Evolutionary conservation across 306 rosid species (phyloP).

Genomic region (Citrullus colocynthis): DNA sequence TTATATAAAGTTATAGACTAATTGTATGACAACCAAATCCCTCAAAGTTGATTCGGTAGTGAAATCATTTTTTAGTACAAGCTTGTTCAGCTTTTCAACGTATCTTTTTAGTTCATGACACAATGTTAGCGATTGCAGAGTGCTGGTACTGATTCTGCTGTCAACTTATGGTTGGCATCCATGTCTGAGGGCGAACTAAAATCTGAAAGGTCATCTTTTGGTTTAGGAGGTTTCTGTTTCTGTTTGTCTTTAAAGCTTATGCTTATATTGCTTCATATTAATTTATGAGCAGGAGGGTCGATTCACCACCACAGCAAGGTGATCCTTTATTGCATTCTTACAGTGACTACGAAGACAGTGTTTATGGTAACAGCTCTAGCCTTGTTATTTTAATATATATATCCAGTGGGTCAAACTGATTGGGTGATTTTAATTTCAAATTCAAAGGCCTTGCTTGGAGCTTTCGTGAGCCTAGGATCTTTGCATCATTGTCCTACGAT

Average conservation of each 20-base stretch:
- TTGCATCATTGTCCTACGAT: conserved; percentile 91
- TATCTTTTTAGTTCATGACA: neutral
- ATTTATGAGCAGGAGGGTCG: conserved; percentile 36
- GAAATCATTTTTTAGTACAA: neutral
- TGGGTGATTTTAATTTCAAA: conserved; percentile 10
- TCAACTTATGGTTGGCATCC: conserved; percentile 78
- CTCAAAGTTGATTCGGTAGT: neutral
- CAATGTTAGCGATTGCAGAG: conserved; percentile 46
- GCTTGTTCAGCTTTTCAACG: neutral
- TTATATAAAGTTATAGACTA: neutral
- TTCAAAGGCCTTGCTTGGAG: conserved; percentile 87
- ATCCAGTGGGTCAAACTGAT: neutral
- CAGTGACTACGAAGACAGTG: conserved; percentile 90
- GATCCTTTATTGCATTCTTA: conserved; percentile 72
- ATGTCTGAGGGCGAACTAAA: conserved; percentile 28
- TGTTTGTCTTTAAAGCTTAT: neutral
- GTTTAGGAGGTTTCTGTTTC: conserved; percentile 3
- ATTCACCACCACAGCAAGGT: conserved; percentile 35
- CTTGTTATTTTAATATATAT: neutral
- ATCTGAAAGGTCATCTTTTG: conserved; percentile 48
- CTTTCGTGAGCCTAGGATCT: conserved; percentile 89
- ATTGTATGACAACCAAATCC: neutral
- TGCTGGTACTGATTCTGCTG: conserved; percentile 87
- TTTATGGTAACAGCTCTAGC: conserved; percentile 46
- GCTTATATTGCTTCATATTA: neutral